Percentiles rank a stretch among this genome's conserved stretches.
These are phyloP conservation scores for Pyricularia grisea DNA, from an alignment of 2,329 filamentous ascomycete species.

Conservation along the genomic window DNA sequence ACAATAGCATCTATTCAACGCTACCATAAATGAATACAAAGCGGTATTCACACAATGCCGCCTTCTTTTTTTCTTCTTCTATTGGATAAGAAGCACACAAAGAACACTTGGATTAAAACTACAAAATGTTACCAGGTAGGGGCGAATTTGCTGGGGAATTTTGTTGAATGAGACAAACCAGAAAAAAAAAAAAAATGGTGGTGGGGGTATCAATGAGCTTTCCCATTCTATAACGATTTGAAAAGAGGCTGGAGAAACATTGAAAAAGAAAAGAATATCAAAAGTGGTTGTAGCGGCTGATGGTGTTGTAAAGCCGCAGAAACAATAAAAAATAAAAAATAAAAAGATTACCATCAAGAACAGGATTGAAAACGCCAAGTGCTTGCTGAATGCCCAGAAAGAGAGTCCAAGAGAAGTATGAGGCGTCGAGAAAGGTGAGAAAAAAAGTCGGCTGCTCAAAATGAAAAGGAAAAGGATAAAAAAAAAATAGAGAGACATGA, in stretches of 20 bases:
- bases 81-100: background rate
- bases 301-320: background rate
- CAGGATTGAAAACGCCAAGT: background rate
- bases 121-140: background rate
- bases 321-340: background rate
- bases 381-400: background rate
- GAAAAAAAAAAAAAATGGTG: too few relatives aligned
- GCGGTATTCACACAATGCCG: background rate
- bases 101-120: background rate
- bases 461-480: background rate
- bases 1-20: background rate
- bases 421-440: background rate
- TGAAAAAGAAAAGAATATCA: background rate
- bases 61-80: background rate
- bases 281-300: background rate
- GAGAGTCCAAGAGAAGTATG: background rate
- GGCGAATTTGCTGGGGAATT: background rate
- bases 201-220: background rate
- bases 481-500: constrained; percentile 3
- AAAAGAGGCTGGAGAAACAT: background rate
- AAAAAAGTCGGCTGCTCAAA: background rate
- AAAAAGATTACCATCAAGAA: background rate
- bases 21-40: background rate
- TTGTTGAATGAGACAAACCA: background rate
- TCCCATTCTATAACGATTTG: background rate